These are phyloP conservation scores for Phylloporus rhodoxanthus DNA, from an alignment of 768 basidiomycete genomes.

Conservation along the genomic window DNA sequence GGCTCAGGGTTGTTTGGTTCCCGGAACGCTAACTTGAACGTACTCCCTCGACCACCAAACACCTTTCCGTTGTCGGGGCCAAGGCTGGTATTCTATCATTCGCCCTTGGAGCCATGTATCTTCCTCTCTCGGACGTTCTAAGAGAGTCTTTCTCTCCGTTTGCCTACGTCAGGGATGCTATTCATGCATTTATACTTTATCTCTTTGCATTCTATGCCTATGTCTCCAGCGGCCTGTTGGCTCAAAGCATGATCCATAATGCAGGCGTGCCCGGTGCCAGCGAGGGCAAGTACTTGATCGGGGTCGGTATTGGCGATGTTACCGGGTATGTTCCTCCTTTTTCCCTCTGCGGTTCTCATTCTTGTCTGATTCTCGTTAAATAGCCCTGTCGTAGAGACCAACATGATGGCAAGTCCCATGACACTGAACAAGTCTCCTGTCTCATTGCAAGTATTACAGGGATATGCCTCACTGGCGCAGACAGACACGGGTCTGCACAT, in stretches of 20 bases:
- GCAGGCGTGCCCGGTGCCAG: neutral
- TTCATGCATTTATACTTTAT: constrained; percentile 38
- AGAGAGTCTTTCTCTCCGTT: constrained; percentile 15
- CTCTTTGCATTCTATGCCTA: constrained; percentile 39
- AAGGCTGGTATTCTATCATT: no score
- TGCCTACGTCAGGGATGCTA: constrained; percentile 31
- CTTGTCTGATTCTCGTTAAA: neutral
- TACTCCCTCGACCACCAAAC: no score
- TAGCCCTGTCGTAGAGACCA: constrained; percentile 75
- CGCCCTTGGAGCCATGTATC: constrained; percentile 21
- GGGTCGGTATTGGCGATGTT: constrained; percentile 53
- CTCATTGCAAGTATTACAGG: constrained; percentile 33
- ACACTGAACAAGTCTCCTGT: neutral
- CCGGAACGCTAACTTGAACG: no score
- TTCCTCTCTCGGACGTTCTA: constrained; percentile 14
- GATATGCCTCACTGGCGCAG: constrained; percentile 61
- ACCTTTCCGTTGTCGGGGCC: no score
- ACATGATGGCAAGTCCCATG: constrained; percentile 58
- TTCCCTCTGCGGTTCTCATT: neutral
- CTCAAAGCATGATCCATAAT: neutral
- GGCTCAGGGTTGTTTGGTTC: no score
- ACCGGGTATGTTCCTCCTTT: constrained; percentile 54
- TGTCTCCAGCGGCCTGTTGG: constrained; percentile 28
- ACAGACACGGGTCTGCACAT: constrained; percentile 72
- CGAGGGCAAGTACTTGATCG: constrained; percentile 21